Conservation (phyloP, 2,329 filamentous ascomycete species). For the Ascosphaera aggregata region DNA sequence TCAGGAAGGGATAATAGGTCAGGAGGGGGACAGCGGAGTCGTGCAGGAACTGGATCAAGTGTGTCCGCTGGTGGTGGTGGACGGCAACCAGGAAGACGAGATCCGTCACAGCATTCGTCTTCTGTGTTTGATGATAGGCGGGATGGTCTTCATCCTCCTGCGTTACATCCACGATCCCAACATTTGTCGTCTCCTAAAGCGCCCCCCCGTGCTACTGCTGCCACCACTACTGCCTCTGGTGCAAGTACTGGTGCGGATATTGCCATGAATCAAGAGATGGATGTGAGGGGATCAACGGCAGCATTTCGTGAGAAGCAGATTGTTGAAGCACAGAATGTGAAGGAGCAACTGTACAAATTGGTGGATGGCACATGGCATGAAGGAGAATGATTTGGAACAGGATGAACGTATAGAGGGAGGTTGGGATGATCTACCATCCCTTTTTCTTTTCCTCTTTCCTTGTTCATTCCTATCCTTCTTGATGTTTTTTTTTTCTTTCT, state of each 20-base stretch:
- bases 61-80: background rate
- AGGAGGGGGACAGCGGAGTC: background rate
- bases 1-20: no score
- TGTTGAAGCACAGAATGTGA: conserved; percentile 2
- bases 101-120: conserved; percentile 1
- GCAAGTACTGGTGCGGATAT: background rate
- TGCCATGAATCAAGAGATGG: background rate
- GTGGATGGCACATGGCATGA: conserved; percentile 3
- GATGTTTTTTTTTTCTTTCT: no score
- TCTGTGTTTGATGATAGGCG: background rate
- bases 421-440: no score
- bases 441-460: no score
- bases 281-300: conserved; percentile 3
- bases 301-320: conserved; percentile 4
- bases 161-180: conserved; percentile 1
- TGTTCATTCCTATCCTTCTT: no score
- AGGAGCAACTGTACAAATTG: conserved; percentile 3
- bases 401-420: background rate
- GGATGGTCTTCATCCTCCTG: background rate
- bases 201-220: background rate
- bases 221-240: background rate
- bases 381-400: background rate
- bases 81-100: no score
- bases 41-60: background rate
- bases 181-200: background rate